Evolutionary conservation across 371 early-diverging fungal genomes (phyloP).

Genomic region (Saksenaea vasiformis): DNA sequence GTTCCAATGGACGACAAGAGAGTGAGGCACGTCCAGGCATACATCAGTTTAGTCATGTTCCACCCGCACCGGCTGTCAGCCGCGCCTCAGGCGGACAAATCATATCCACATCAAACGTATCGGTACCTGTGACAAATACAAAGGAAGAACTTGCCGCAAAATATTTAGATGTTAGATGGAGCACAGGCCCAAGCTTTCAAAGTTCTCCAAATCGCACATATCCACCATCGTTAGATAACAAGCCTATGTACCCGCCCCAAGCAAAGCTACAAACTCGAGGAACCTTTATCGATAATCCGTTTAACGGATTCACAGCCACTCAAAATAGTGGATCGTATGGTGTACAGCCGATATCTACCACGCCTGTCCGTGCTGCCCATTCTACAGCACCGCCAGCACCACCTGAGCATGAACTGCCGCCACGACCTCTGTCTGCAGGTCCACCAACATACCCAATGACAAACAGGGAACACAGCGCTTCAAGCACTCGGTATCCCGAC

Average conservation of each 20-base stretch:
- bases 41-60: slow-evolving; percentile 21
- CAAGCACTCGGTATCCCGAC: not conserved
- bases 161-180: slow-evolving; percentile 18
- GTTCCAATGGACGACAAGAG: not conserved
- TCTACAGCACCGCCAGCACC: not conserved
- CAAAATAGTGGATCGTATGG: slow-evolving; percentile 22
- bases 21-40: slow-evolving; percentile 11
- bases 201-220: not conserved
- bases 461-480: not conserved
- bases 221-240: not conserved
- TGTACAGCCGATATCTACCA: slow-evolving; percentile 22
- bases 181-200: slow-evolving; percentile 6
- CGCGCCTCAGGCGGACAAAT: slow-evolving; percentile 7
- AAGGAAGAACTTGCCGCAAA: slow-evolving; percentile 12
- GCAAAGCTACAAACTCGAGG: slow-evolving; percentile 33
- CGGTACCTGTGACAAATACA: not conserved
- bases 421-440: slow-evolving; percentile 11
- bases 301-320: slow-evolving; percentile 55
- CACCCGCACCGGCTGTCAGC: not conserved
- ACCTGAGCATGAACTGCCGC: slow-evolving; percentile 3
- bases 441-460: not conserved
- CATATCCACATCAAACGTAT: slow-evolving; percentile 8
- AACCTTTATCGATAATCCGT: slow-evolving; percentile 66
- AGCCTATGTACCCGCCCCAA: slow-evolving; percentile 15
- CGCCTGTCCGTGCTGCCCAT: not conserved